These are phyloP conservation scores for Alloteropsis semialata DNA, from an alignment of 176 grass and related monocot species.

Conservation along the genomic window DNA sequence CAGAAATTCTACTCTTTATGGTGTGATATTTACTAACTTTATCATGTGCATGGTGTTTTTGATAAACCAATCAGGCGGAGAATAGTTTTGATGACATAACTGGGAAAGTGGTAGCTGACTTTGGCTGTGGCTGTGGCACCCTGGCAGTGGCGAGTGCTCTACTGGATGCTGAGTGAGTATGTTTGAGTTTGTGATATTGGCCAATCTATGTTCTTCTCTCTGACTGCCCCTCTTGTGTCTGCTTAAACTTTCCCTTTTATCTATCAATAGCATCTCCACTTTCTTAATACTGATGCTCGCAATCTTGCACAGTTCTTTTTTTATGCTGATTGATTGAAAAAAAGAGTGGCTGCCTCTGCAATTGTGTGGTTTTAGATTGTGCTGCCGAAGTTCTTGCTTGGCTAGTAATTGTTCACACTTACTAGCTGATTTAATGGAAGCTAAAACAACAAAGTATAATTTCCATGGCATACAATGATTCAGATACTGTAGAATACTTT, in stretches of 20 bases:
- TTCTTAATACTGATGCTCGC: background rate
- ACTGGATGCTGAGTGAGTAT: conserved; percentile 82
- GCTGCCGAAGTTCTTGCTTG: background rate
- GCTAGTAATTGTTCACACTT: background rate
- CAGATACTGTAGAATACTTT: background rate
- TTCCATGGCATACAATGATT: background rate
- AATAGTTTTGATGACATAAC: conserved; percentile 73
- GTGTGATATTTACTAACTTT: background rate
- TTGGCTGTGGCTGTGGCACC: conserved; percentile 92
- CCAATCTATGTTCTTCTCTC: background rate
- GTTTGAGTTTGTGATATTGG: background rate
- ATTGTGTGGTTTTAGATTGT: conserved; percentile 14
- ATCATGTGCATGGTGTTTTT: conserved; percentile 6
- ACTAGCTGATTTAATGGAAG: background rate
- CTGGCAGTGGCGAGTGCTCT: conserved; percentile 71
- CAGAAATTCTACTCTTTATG: background rate
- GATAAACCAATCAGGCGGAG: conserved; percentile 56
- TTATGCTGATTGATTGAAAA: background rate
- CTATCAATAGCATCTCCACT: background rate
- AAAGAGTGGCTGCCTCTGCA: background rate
- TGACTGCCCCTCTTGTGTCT: background rate
- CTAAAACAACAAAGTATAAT: background rate
- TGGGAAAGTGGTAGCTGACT: conserved; percentile 93
- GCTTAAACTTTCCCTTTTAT: background rate
- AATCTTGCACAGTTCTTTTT: background rate